Conservation (phyloP, 495 filamentous ascomycete species). For the Pyrenopolyporus hunteri region DNA sequence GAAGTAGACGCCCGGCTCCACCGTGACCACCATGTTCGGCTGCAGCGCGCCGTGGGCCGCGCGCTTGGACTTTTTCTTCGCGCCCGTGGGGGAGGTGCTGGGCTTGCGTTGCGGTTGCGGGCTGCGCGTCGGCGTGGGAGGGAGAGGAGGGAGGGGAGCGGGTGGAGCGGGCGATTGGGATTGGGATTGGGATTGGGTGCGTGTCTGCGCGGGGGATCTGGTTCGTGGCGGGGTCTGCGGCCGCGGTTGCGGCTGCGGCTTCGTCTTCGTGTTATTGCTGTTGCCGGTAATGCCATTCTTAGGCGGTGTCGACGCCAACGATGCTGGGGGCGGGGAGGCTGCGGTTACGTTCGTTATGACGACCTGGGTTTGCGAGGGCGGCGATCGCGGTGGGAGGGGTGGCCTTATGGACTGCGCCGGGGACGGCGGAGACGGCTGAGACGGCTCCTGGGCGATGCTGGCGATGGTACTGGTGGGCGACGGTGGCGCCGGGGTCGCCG, state of each 20-base stretch:
- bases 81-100: background rate
- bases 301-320: background rate
- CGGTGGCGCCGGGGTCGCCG: constrained; percentile 1
- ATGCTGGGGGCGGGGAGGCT: background rate
- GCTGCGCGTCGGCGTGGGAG: too few relatives aligned
- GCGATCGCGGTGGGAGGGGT: constrained; percentile 13
- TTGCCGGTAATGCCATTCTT: constrained; percentile 21
- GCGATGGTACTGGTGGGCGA: background rate
- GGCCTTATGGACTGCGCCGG: background rate
- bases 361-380: background rate
- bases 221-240: background rate
- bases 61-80: constrained; percentile 2
- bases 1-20: constrained; percentile 89
- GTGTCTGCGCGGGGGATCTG: background rate
- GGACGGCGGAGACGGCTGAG: background rate
- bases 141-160: too few relatives aligned
- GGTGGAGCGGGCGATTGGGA: too few relatives aligned
- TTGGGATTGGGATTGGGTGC: background rate
- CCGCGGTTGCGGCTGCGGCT: background rate
- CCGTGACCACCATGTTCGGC: constrained; percentile 78
- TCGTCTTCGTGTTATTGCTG: constrained; percentile 5
- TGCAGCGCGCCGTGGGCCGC: constrained; percentile 50
- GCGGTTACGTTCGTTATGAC: background rate
- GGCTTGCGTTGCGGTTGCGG: too few relatives aligned
- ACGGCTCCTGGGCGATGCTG: background rate